Evolutionary conservation across 148 eudicot species (phyloP), one percentile per base, ranked within the genome.

Genomic region (Bassia scoparia): DNA sequence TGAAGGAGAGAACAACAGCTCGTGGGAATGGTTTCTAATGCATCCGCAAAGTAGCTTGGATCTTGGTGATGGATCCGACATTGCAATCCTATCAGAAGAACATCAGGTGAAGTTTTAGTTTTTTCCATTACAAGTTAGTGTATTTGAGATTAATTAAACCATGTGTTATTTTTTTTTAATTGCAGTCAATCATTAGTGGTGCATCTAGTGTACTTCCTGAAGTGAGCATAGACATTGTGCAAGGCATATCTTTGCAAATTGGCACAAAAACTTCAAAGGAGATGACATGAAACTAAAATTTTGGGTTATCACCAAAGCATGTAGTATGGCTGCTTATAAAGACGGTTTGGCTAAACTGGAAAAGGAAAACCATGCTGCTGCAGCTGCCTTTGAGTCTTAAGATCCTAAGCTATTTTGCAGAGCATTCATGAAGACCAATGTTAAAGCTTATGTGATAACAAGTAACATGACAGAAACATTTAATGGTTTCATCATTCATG

Each of bases 391-490:
- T 5, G 38, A 64, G n/a, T 29, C 29, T 20, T 46, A 34, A 7
- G n/a, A 64, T 24, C 49, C 68, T 21, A 64, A 37, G 13, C 10
- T 13, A 6, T 64, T 64, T 64, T 64, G 68, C 16, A 38, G 68
- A 21, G 1, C 49, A 20, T 35, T 17, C 21, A 21, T 63, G 23
- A 63, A 0, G 16, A 33, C 44, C 4, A 5, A 20, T 4, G 20
- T 20, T 12, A 37, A 38, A 17, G 23, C 48, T 37, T 48, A 67
- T 23, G 52, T 44, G 0, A 10, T 67, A 3, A 52, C 49, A 24
- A 20, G 48, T 2, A 68, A 68, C 14, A 68, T 68, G 71, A 56
- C 37, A 5, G 56, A 68, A 9, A 68, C 71, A 0, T 68, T 68
- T 7, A 46, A 67, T 44, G 55, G 27, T 24, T 50, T 8, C 3